Base-by-base conservation (phyloP, 371 early-diverging fungal genomes). In the Saksenaea vasiformis region DNA sequence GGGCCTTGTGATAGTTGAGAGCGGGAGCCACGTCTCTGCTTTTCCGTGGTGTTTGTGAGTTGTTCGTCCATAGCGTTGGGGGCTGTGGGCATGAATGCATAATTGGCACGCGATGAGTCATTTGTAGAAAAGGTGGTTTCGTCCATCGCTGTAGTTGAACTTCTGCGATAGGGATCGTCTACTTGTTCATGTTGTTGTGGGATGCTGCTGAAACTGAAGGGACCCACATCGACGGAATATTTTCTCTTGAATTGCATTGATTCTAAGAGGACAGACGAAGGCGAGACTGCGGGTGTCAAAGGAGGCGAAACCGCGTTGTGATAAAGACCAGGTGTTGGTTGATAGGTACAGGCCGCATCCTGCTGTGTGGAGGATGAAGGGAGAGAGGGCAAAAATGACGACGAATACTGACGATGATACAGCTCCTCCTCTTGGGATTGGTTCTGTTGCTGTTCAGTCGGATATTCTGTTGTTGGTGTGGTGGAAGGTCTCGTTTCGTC, bases 261-360 rank as follows among this genome's bases (percentile, higher is more conserved):
- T 61, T 66, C 67, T 39, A 62, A 53, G n/a, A 72, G 51, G 37
- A 65, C 54, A 5, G 64, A 64, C 14, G 72, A 65, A 27, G 72
- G 72, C 22, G 72, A 72, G 5, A 72, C 68, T 0, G 72, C 72
- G 0, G 72, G 72, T 34, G 72, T 72, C 54, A 72, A 58, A 35
- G 72, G 72, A 28, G 72, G 72, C 9, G 72, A 72, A 9, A 72
- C 72, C 4, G 64, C 71, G 34, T 67, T 64, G 26, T 55, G 63
- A 27, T 43, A 57, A 47, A 47, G 41, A 54, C 59, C 47, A 65
- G 31, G 31, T 60, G 58, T 37, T 58, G 47, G 35, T 54, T 61
- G 35, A 35, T 53, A 13, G 61, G 54, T 28, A 26, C 41, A 41
- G 14, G 56, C 56, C 47, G 47, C 56, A 27, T 22, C 61, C 38